Conservation (phyloP, 768 basidiomycete species). For the Pleurotus tuoliensis region DNA sequence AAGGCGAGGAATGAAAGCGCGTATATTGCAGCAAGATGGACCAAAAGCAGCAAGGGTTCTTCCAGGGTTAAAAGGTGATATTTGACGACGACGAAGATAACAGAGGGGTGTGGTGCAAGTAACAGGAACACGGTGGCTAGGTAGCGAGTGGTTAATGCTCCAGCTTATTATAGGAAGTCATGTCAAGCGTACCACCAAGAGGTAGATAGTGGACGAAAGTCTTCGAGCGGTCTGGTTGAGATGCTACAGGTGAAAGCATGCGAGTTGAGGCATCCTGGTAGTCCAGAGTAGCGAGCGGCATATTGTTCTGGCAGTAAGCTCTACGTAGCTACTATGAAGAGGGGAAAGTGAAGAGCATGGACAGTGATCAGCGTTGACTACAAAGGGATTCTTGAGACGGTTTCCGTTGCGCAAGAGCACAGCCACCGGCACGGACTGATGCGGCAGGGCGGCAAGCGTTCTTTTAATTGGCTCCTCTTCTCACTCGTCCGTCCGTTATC, state of each 20-base stretch:
- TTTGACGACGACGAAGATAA: constrained; percentile 61
- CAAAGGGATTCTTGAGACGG: too few relatives aligned
- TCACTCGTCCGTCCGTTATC: too few relatives aligned
- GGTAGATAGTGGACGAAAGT: constrained; percentile 59
- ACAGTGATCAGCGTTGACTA: too few relatives aligned
- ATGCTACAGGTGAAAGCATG: constrained; percentile 11
- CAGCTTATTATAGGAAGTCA: not conserved
- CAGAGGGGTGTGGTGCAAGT: constrained; percentile 71
- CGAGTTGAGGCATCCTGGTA: constrained; percentile 14
- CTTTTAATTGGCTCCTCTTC: too few relatives aligned
- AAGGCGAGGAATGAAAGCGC: constrained; percentile 65
- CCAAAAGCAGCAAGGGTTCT: constrained; percentile 38
- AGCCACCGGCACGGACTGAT: too few relatives aligned
- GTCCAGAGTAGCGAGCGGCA: constrained; percentile 11
- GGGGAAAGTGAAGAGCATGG: too few relatives aligned
- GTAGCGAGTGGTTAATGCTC: not conserved
- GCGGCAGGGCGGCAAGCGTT: too few relatives aligned
- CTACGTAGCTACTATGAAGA: too few relatives aligned
- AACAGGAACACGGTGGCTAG: constrained; percentile 49
- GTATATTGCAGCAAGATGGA: constrained; percentile 60
- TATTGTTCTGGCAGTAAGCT: not conserved
- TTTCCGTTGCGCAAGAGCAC: too few relatives aligned
- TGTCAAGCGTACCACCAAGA: constrained; percentile 41
- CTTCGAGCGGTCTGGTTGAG: constrained; percentile 26
- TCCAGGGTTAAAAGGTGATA: constrained; percentile 59